phyloP scores from a whole-genome alignment of 2,329 filamentous ascomycete genomes.

The Triangularia verruculosa region DNA sequence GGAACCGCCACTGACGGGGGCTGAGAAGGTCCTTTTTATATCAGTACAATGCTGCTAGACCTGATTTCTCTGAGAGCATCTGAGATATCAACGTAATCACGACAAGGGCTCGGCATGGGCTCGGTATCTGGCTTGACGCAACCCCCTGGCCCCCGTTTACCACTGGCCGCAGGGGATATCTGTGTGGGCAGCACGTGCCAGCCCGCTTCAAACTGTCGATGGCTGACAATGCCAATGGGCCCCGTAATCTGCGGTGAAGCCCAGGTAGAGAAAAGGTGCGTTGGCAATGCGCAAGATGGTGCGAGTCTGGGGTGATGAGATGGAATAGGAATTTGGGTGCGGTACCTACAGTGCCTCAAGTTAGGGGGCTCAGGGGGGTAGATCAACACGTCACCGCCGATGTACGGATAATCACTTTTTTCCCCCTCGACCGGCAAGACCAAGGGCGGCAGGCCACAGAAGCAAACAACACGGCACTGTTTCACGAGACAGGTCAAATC shows the following conservation, averaged over 20 bases:
- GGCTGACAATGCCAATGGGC: neutral
- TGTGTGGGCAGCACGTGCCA: neutral
- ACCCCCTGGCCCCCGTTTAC: neutral
- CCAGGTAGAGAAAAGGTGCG: neutral
- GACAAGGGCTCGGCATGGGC: too few relatives aligned
- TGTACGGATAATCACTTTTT: constrained; percentile 3
- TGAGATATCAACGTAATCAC: neutral
- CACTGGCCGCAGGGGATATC: neutral
- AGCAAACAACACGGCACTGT: constrained; percentile 4
- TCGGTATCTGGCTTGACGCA: neutral
- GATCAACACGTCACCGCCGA: constrained; percentile 5
- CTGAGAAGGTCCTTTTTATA: neutral
- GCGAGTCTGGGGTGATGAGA: neutral
- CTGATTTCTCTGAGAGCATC: too few relatives aligned
- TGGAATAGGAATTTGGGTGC: neutral
- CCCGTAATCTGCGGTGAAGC: constrained; percentile 1
- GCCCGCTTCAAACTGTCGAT: neutral
- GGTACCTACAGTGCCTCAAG: too few relatives aligned
- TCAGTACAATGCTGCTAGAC: too few relatives aligned
- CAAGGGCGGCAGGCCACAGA: constrained; percentile 2
- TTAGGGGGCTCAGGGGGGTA: neutral
- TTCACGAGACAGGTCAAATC: constrained; percentile 1
- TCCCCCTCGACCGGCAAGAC: neutral
- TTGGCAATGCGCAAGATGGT: neutral
- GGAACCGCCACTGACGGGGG: neutral